Evolutionary conservation across 2,329 filamentous ascomycete species (phyloP).

Genomic region (Calonectria naviculata): DNA sequence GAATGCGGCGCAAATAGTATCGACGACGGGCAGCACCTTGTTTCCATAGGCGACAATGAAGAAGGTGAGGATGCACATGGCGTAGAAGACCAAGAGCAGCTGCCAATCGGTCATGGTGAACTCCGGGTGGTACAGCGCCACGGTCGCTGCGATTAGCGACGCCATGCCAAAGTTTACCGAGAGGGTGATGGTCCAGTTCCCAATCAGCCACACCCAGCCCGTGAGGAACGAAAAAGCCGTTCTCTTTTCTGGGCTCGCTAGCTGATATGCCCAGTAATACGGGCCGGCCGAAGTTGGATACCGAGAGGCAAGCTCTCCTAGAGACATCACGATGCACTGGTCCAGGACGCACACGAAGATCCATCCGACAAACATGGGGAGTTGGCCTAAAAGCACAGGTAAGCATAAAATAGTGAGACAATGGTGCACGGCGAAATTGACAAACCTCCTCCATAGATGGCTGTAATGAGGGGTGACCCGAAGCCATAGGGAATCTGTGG

Average conservation of each 20-base stretch:
- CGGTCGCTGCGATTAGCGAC: constrained; percentile 73
- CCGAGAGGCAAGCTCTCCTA: constrained; percentile 78
- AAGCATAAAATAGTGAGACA: neutral
- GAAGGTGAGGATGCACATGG: constrained; percentile 71
- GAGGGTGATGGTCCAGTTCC: constrained; percentile 76
- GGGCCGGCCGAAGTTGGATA: constrained; percentile 71
- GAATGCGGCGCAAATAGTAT: constrained; percentile 78
- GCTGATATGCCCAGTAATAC: constrained; percentile 80
- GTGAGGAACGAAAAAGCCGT: constrained; percentile 76
- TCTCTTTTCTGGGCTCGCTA: constrained; percentile 70
- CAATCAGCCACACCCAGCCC: constrained; percentile 79
- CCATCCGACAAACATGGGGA: constrained; percentile 76
- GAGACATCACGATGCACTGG: constrained; percentile 74
- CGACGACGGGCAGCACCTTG: constrained; percentile 70
- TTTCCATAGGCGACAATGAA: constrained; percentile 73
- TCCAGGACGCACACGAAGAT: constrained; percentile 73
- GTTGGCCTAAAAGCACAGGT: constrained; percentile 21
- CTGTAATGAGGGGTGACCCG: constrained; percentile 36
- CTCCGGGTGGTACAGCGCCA: constrained; percentile 69
- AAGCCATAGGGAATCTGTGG: constrained; percentile 39
- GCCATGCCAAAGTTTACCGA: constrained; percentile 77
- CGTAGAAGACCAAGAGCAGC: constrained; percentile 79
- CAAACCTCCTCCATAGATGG: constrained; percentile 36
- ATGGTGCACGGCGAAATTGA: too few species aligned
- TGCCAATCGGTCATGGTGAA: constrained; percentile 60